Evolutionary conservation across 495 filamentous ascomycete species (phyloP).

Genomic region (Penicillium silybi): DNA sequence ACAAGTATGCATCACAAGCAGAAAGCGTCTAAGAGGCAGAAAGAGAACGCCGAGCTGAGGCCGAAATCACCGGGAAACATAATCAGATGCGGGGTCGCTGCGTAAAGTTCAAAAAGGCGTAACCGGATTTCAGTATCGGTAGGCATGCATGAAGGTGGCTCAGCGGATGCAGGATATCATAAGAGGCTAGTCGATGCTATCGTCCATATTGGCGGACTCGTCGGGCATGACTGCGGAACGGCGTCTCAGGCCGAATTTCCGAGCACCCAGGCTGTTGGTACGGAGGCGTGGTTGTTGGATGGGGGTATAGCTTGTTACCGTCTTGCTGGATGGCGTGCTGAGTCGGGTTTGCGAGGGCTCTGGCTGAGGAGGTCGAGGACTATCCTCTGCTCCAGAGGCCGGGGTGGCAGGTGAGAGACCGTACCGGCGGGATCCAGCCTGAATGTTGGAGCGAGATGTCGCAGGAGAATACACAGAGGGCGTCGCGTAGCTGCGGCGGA

Average conservation of each 20-base stretch:
- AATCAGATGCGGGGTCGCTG: constrained; percentile 28
- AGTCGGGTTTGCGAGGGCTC: constrained; percentile 35
- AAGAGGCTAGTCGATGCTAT: constrained; percentile 32
- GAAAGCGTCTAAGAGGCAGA: constrained; percentile 11
- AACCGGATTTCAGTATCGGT: constrained; percentile 3
- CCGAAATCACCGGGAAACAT: constrained; percentile 6
- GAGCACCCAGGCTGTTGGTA: constrained; percentile 38
- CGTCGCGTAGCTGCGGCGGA: constrained; percentile 42
- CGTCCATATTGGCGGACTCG: constrained; percentile 30
- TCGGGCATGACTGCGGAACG: constrained; percentile 30
- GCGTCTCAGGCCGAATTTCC: constrained; percentile 35
- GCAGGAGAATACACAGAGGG: constrained; percentile 37
- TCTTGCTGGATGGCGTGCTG: constrained; percentile 35
- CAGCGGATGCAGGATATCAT: background rate
- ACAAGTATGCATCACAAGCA: constrained; percentile 13
- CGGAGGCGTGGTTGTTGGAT: constrained; percentile 38
- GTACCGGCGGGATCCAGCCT: constrained; percentile 47
- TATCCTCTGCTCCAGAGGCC: constrained; percentile 20
- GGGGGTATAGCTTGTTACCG: constrained; percentile 41
- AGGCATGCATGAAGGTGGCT: constrained; percentile 10
- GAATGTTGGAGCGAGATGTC: constrained; percentile 40
- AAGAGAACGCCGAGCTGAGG: constrained; percentile 31
- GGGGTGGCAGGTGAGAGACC: constrained; percentile 28
- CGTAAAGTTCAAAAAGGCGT: constrained; percentile 26
- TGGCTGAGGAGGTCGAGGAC: constrained; percentile 17